phyloP scores from a whole-genome alignment of 768 basidiomycete genomes.

The Boletus reticulatus region DNA sequence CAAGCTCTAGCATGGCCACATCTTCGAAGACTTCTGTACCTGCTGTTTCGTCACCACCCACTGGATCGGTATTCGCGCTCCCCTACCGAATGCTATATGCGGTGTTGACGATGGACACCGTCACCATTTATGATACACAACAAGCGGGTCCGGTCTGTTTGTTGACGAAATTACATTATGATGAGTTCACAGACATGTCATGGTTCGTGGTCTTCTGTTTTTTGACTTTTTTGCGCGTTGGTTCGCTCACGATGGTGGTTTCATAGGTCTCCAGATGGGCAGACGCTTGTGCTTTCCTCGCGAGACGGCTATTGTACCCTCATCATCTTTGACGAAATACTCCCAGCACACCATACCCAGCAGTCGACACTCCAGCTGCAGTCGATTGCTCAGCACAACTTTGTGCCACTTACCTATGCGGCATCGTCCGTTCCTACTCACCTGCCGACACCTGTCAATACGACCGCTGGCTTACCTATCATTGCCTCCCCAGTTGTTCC shows the following conservation, averaged over 20 bases:
- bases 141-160: constrained; percentile 90
- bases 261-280: constrained; percentile 91
- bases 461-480: constrained; percentile 36
- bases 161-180: constrained; percentile 93
- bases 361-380: constrained; percentile 89
- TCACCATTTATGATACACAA: constrained; percentile 95
- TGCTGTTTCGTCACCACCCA: constrained; percentile 42
- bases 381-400: constrained; percentile 85
- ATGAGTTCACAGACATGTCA: constrained; percentile 94
- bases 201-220: constrained; percentile 59
- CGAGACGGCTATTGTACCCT: constrained; percentile 98
- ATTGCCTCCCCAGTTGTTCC: constrained; percentile 32
- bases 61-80: constrained; percentile 76
- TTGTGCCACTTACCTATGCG: constrained; percentile 53
- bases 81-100: constrained; percentile 95
- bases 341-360: constrained; percentile 84
- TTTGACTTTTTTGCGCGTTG: background rate
- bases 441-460: constrained; percentile 27
- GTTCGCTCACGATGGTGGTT: constrained; percentile 1
- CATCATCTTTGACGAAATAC: constrained; percentile 91
- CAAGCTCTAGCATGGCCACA: constrained; percentile 9
- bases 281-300: constrained; percentile 86
- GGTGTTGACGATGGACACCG: constrained; percentile 94
- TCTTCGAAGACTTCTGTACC: constrained; percentile 23
- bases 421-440: constrained; percentile 14